Percentiles rank a stretch among this genome's conserved stretches.
Evolutionary conservation across 306 rosid species (phyloP).

Genomic region (Medicago ruthenica): DNA sequence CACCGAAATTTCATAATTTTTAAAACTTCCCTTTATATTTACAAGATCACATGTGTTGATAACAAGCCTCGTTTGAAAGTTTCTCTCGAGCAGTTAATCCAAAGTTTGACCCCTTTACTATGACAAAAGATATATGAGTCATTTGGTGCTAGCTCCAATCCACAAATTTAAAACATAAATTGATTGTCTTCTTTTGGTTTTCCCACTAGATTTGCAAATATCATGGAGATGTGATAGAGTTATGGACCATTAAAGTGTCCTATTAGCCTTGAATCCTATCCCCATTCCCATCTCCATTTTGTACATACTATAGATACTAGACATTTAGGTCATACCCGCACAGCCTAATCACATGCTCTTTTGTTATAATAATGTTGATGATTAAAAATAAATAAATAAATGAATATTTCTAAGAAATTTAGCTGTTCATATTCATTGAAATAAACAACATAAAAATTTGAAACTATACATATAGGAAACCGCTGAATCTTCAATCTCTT

Average conservation of each 20-base stretch:
- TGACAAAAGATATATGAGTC: constrained; percentile 21
- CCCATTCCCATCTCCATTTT: constrained; percentile 24
- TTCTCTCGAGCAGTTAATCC: constrained; percentile 72
- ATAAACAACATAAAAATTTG: no score
- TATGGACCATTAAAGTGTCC: constrained; percentile 47
- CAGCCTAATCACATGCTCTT: constrained; percentile 20
- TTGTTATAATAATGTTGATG: background rate
- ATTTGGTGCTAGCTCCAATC: constrained; percentile 38
- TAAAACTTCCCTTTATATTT: constrained; percentile 1
- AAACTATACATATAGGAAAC: no score
- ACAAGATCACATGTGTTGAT: constrained; percentile 28
- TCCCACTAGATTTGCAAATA: constrained; percentile 41
- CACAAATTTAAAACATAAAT: constrained; percentile 39
- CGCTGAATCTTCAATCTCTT: no score
- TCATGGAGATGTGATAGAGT: constrained; percentile 38
- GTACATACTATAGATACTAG: constrained; percentile 17
- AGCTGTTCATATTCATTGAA: no score
- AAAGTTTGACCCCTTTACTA: constrained; percentile 54
- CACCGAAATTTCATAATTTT: constrained; percentile 24
- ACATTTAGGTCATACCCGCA: background rate
- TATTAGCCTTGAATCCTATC: constrained; percentile 35
- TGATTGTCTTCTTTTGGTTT: constrained; percentile 40
- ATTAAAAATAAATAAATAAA: no score
- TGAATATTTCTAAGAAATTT: no score
- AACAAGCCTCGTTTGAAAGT: constrained; percentile 36